Base-by-base conservation (phyloP, 257 asterid species). In the Plantago ovata region DNA sequence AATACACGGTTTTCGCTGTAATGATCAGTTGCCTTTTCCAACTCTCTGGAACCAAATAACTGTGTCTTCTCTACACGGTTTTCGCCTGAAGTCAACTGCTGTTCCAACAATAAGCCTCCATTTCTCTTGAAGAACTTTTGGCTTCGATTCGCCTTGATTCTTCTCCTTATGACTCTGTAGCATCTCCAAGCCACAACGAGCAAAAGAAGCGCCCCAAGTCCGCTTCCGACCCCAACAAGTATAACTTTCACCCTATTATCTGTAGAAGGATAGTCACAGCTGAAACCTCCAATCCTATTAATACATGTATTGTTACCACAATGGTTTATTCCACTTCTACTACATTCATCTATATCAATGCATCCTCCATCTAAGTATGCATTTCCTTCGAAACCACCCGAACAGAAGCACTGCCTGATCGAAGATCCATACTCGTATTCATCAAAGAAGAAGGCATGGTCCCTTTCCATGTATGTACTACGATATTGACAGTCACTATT, bases 301-400 rank as follows among this genome's bases (percentile, higher is more conserved):
- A 56, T 1, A 56, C 74, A 60, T 38, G 40, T 46, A 1, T 1
- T 3, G 3, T 6, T 3, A 40, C 62, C 33, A 44, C 9, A 0
- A n/a, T n/a, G n/a, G 8, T 55, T 33, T 11, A 6, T 2, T 20
- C 28, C 1, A 44, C n/a, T 50, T 51, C 16, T 21, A 18, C 38
- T 40, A 6, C 76, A 70, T 43, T 65, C 69, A 7, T 76, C 49
- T 28, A 72, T 61, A 19, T 72, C 78, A 14, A 4, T 19, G 62
- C 81, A 72, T 42, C 76, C 75, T 9, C n/a, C 68, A 6, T 12
- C 18, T 39, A 76, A 15, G 50, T 76, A 76, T 7, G 78, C 73
- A 16, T 76, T 76, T 18, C 81, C 78, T 48, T 64, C 68, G 20
- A 9, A 76, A 10, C 81, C 76, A 0, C 0, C 0, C 0, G 0